These are phyloP conservation scores for Plasmodium gallinaceum DNA, from an alignment of 169 alveolate genomes.

Conservation along the genomic window DNA sequence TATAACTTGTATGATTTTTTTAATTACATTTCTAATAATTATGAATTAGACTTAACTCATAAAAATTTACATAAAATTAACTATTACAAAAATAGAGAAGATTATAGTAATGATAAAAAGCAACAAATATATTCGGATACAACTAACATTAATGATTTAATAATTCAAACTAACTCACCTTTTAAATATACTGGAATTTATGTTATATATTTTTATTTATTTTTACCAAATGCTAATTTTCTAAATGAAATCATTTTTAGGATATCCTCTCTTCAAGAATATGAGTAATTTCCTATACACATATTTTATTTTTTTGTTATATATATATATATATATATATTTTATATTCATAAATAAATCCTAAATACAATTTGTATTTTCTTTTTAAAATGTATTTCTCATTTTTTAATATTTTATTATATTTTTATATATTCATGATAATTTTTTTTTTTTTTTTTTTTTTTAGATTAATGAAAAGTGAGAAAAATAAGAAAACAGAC, in stretches of 20 bases:
- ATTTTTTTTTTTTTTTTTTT: background rate
- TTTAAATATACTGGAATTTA: conserved; percentile 60
- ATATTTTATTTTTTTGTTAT: background rate
- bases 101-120: conserved; percentile 27
- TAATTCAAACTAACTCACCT: conserved; percentile 19
- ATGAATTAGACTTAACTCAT: conserved; percentile 62
- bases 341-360: background rate
- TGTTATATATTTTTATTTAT: conserved; percentile 42
- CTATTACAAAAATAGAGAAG: conserved; percentile 41
- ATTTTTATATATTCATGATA: background rate
- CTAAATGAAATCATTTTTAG: conserved; percentile 47
- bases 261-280: conserved; percentile 56
- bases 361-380: background rate
- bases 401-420: background rate
- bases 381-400: conserved; percentile 6
- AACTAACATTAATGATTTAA: conserved; percentile 44
- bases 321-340: background rate
- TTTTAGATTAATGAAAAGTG: conserved; percentile 31
- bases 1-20: conserved; percentile 56
- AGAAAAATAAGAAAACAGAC: conserved; percentile 46
- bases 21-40: conserved; percentile 54
- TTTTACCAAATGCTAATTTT: conserved; percentile 46
- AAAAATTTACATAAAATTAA: conserved; percentile 58
- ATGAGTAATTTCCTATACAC: conserved; percentile 26
- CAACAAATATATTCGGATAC: conserved; percentile 49